Evolutionary conservation across 768 basidiomycete species (phyloP).

Genomic region (Candolleomyces aberdarensis): DNA sequence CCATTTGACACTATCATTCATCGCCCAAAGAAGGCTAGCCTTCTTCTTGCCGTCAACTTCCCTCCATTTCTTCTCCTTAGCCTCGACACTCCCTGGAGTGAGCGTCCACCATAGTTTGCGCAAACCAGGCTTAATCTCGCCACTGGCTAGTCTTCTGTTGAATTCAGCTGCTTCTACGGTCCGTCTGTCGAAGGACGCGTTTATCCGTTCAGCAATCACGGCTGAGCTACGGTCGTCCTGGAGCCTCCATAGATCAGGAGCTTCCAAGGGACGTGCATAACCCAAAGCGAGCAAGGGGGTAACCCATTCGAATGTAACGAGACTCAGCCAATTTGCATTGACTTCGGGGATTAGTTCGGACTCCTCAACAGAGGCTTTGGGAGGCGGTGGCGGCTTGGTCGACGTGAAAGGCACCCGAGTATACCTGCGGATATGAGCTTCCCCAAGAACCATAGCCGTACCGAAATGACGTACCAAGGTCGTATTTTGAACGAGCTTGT

Average conservation of each 20-base stretch:
- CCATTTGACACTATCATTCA: conserved; percentile 77
- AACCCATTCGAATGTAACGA: conserved; percentile 75
- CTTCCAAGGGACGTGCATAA: conserved; percentile 77
- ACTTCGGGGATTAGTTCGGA: conserved; percentile 63
- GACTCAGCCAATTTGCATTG: conserved; percentile 54
- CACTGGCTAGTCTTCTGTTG: conserved; percentile 64
- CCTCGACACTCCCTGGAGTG: conserved; percentile 42
- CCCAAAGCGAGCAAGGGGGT: conserved; percentile 69
- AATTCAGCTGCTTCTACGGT: conserved; percentile 58
- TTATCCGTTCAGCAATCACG: conserved; percentile 59
- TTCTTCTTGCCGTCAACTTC: conserved; percentile 57
- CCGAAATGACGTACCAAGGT: conserved; percentile 8
- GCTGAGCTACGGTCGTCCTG: conserved; percentile 58
- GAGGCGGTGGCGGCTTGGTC: conserved; percentile 36
- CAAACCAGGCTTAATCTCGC: conserved; percentile 57
- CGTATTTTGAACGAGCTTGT: conserved; percentile 4
- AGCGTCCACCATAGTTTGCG: conserved; percentile 60
- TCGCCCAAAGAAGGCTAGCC: conserved; percentile 62
- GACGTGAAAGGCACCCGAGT: conserved; percentile 39
- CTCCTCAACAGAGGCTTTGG: conserved; percentile 56
- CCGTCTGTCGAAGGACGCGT: conserved; percentile 60
- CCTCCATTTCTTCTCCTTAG: conserved; percentile 63
- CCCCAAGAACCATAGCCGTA: neutral
- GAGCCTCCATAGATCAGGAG: conserved; percentile 78
- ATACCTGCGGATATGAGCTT: conserved; percentile 17